Percentiles rank a stretch among this genome's conserved stretches.
Evolutionary conservation across 2,329 filamentous ascomycete genomes (phyloP).

Genomic region (Westerdykella ornata): DNA sequence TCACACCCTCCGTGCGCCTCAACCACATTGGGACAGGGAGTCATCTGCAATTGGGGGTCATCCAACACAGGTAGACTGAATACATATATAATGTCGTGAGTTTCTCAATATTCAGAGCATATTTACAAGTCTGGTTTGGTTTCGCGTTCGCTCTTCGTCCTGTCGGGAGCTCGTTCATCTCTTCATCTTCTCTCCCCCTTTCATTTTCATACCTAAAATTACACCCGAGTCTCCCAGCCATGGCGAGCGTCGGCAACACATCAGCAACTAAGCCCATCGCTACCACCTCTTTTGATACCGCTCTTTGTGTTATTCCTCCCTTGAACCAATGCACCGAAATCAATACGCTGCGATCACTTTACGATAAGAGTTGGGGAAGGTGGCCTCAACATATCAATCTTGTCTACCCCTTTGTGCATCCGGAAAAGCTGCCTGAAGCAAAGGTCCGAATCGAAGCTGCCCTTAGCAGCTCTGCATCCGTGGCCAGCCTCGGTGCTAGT

Average conservation of each 20-base stretch:
- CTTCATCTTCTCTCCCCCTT: not conserved
- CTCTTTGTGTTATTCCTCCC: slow-evolving; percentile 55
- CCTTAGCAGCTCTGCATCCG: slow-evolving; percentile 14
- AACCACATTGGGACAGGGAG: not conserved
- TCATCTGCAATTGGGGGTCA: not conserved
- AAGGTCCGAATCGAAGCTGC: slow-evolving; percentile 37
- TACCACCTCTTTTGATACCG: slow-evolving; percentile 49
- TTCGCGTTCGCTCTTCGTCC: not conserved
- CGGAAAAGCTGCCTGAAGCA: slow-evolving; percentile 43
- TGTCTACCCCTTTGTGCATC: slow-evolving; percentile 57
- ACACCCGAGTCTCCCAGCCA: not conserved
- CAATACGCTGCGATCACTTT: slow-evolving; percentile 52
- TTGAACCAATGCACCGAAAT: slow-evolving; percentile 43
- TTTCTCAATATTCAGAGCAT: not conserved
- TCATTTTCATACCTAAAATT: not conserved
- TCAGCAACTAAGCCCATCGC: slow-evolving; percentile 8
- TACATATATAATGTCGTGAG: not conserved
- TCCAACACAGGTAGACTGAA: not conserved
- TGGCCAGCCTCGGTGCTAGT: slow-evolving; percentile 5
- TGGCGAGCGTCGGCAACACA: not conserved
- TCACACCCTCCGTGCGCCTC: not conserved
- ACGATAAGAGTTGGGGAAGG: slow-evolving; percentile 55
- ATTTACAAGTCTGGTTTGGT: not conserved
- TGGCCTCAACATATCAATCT: slow-evolving; percentile 65
- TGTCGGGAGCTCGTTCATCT: not conserved